Evolutionary conservation across 2,329 filamentous ascomycete species (phyloP).

Genomic region (Colletotrichum echinochloae): DNA sequence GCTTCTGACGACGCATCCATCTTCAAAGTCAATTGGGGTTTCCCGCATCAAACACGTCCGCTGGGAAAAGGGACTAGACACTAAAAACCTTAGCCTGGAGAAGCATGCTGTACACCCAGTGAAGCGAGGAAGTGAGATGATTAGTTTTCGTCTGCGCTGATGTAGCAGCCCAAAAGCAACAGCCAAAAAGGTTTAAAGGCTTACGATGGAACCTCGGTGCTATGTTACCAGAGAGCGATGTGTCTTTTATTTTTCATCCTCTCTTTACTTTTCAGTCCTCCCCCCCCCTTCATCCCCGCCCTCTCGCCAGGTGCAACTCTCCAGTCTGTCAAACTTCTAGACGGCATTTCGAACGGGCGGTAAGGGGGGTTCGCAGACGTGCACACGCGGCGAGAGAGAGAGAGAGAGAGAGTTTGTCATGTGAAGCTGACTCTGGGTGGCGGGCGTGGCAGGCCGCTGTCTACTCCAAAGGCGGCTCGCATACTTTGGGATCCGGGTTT

Average conservation of each 20-base stretch:
- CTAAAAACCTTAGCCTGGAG: background rate
- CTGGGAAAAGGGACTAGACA: background rate
- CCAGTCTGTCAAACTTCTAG: background rate
- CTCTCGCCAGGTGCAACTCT: too few species aligned
- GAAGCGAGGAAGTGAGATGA: too few species aligned
- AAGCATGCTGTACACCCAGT: background rate
- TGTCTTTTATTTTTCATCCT: background rate
- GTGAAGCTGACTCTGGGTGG: conserved; percentile 18
- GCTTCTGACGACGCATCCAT: background rate
- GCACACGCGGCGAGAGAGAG: too few species aligned
- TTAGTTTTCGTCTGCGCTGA: background rate
- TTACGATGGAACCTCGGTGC: background rate
- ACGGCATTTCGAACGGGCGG: background rate
- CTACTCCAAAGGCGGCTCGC: background rate
- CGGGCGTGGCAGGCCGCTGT: background rate
- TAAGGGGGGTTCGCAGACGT: background rate
- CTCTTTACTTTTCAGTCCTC: background rate
- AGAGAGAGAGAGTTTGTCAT: conserved; percentile 35
- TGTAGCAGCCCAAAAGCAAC: background rate
- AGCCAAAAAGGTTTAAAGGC: background rate
- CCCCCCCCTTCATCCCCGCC: background rate
- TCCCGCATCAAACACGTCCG: too few species aligned
- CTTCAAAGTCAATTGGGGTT: background rate
- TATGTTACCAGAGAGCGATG: background rate
- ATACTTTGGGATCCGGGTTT: background rate